Percentiles rank a stretch among this genome's conserved stretches.
Conservation (phyloP, 148 eudicot species). For the Drosera capensis region DNA sequence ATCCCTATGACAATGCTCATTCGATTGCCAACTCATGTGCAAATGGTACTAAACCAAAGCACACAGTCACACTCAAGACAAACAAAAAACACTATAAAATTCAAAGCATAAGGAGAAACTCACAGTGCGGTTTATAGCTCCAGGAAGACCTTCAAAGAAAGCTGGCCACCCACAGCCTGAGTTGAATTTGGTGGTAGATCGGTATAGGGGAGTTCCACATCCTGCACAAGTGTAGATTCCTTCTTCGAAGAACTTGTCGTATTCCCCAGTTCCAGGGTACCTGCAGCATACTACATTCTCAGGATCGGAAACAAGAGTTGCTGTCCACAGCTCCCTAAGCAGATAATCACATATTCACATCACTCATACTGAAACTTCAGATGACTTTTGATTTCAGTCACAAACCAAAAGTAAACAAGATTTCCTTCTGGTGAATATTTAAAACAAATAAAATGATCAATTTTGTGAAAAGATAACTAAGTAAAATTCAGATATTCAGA, state of each 20-base stretch:
- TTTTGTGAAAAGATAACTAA: too few relatives aligned
- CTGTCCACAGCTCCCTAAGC: too few relatives aligned
- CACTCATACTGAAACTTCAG: too few relatives aligned
- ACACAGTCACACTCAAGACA: not conserved
- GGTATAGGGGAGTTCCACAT: slow-evolving; percentile 82
- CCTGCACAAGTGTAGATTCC: slow-evolving; percentile 79
- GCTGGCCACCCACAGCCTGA: slow-evolving; percentile 98
- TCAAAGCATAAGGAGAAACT: slow-evolving; percentile 7
- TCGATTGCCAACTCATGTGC: not conserved
- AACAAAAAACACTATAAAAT: not conserved
- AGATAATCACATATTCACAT: too few relatives aligned
- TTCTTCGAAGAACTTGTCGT: slow-evolving; percentile 52
- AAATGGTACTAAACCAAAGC: not conserved
- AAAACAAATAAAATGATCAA: too few relatives aligned
- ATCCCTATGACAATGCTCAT: not conserved
- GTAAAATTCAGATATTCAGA: too few relatives aligned
- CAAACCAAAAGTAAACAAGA: too few relatives aligned
- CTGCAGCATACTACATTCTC: slow-evolving; percentile 18
- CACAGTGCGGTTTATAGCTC: slow-evolving; percentile 66
- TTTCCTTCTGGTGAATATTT: too few relatives aligned
- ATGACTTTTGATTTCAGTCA: too few relatives aligned
- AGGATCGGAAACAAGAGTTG: not conserved
- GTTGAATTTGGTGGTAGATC: slow-evolving; percentile 82
- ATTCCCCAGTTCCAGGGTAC: slow-evolving; percentile 56
- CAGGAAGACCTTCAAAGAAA: slow-evolving; percentile 77